Conservation (phyloP, 345 rosid species). For the Citrus inodora region DNA sequence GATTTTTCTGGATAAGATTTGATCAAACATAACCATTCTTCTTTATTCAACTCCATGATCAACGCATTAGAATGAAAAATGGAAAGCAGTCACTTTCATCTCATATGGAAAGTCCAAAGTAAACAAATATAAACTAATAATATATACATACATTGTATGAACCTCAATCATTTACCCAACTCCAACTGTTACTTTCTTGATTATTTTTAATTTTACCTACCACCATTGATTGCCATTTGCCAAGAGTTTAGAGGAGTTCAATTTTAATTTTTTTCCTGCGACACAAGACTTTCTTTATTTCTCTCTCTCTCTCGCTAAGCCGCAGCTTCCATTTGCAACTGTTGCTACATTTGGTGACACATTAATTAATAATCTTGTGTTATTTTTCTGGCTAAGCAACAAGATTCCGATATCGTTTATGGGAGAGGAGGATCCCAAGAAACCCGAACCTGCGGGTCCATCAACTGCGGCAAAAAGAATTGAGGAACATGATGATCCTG, state of each 20-base stretch:
- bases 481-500: slow-evolving; percentile 8
- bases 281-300: neutral
- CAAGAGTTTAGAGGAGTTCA: neutral
- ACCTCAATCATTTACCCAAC: slow-evolving; percentile 1
- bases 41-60: neutral
- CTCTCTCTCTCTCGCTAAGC: neutral
- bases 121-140: neutral
- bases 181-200: neutral
- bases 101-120: neutral
- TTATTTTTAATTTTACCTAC: slow-evolving; percentile 15
- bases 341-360: neutral
- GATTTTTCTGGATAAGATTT: neutral
- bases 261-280: neutral
- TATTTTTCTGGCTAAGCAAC: slow-evolving; percentile 23
- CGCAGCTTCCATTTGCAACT: neutral
- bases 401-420: slow-evolving; percentile 24
- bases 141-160: neutral
- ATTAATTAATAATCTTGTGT: neutral
- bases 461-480: slow-evolving; percentile 3
- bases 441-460: slow-evolving; percentile 11
- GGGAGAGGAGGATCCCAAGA: slow-evolving; percentile 32
- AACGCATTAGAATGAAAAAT: neutral
- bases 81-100: neutral
- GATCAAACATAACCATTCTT: neutral
- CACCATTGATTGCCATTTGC: slow-evolving; percentile 4